Base-by-base conservation (phyloP, 1,284 basidiomycete species). In the Flammula alnicola region DNA sequence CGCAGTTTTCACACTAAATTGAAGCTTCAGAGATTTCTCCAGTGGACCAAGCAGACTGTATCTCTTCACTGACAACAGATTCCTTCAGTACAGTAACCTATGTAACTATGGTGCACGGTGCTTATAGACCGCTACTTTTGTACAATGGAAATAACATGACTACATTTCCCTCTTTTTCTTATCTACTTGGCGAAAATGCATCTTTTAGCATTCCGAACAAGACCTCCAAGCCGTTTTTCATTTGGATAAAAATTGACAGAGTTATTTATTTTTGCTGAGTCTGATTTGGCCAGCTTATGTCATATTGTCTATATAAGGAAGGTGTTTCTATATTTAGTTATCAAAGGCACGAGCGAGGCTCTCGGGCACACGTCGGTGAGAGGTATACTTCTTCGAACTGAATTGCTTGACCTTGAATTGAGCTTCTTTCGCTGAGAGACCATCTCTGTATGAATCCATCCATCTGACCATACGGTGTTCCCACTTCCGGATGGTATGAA, bases 301-400 rank as follows among this genome's bases (percentile, higher is more conserved):
- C 17, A 48, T 39, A 20, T 14, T 26, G 12, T 20, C 50, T 22
- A 52, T 16, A 51, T 55, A 51, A 40, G 33, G 52, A 36, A 43
- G 32, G 36, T 51, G 23, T 14, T 30, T 23, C 20, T 47, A 33
- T 12, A 35, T 51, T 11, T 48, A 30, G 48, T 31, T 49, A 54
- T 66, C 62, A 47, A 64, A 58, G 19, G 3, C 9, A 11, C 29
- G 10, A 33, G 59, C 63, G 12, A 68, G 17, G 11, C 40, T 43
- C 52, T 67, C 62, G 27, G 65, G 58, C 51, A 68, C 49, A 19
- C 55, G 47, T 20, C 60, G 41, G 44, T 68, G 65, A 10, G 62
- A 67, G 12, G 49, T 59, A 35, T 63, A 68, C 35, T 56, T 54
- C 23, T 23, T 51, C 10, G 66, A 66, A 49, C 63, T 66, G 54